A percentile compares a stretch with the other conserved stretches of the same genome.
phyloP scores from a whole-genome alignment of 345 rosid genomes.

The Corymbia maculata region DNA sequence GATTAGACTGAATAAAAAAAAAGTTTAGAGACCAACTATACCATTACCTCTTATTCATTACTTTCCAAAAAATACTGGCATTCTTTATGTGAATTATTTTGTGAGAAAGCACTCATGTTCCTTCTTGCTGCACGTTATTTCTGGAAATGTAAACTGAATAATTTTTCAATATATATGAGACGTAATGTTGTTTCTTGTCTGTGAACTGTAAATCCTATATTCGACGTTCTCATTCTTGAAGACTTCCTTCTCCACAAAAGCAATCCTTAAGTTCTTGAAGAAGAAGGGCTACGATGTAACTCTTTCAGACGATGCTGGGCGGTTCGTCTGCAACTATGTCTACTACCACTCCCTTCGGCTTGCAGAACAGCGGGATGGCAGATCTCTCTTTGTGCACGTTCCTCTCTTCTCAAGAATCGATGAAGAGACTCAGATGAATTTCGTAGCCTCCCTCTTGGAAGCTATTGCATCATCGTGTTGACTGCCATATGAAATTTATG shows the following conservation, averaged over 20 bases:
- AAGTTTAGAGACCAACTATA: neutral
- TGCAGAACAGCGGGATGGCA: conserved; percentile 63
- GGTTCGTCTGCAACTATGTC: conserved; percentile 97
- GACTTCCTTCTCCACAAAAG: conserved; percentile 6
- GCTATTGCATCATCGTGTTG: conserved; percentile 32
- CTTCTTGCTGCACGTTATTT: neutral
- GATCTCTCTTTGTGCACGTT: conserved; percentile 86
- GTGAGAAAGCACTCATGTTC: neutral
- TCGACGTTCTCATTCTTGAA: neutral
- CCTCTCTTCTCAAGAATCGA: conserved; percentile 87
- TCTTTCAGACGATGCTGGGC: conserved; percentile 83
- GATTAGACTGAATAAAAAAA: neutral
- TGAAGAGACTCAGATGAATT: conserved; percentile 88
- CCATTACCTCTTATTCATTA: neutral
- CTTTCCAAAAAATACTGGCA: neutral
- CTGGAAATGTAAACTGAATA: neutral
- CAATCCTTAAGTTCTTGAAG: neutral
- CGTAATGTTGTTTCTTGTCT: neutral
- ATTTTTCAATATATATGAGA: neutral
- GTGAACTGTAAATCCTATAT: neutral
- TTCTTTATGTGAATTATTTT: neutral
- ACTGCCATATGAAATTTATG: neutral
- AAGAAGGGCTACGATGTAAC: conserved; percentile 61
- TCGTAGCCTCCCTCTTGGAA: conserved; percentile 80
- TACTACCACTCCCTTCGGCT: conserved; percentile 90